These are phyloP conservation scores for Spathaspora passalidarum DNA, from an alignment of 805 yeast genomes.

Conservation along the genomic window DNA sequence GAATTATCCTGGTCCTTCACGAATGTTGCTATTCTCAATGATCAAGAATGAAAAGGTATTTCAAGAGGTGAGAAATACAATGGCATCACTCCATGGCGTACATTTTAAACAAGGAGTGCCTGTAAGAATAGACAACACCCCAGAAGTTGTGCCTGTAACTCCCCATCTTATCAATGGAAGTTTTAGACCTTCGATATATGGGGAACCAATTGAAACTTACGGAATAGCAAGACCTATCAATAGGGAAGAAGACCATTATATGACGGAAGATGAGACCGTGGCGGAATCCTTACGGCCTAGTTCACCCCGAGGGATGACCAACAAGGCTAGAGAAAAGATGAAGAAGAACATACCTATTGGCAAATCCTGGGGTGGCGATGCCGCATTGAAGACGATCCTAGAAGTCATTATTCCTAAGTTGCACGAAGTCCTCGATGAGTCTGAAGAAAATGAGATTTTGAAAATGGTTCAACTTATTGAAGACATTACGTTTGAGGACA, in stretches of 20 bases:
- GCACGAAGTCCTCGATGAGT: neutral
- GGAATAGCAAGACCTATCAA: neutral
- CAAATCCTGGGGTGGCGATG: slow-evolving; percentile 56
- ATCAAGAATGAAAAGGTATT: slow-evolving; percentile 39
- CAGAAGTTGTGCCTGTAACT: slow-evolving; percentile 2
- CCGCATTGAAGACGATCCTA: slow-evolving; percentile 42
- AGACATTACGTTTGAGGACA: slow-evolving; percentile 27
- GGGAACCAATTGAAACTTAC: neutral
- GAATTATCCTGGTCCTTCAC: slow-evolving; percentile 50
- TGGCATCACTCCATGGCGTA: slow-evolving; percentile 24
- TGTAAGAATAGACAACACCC: slow-evolving; percentile 13
- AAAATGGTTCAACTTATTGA: slow-evolving; percentile 42
- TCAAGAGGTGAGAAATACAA: slow-evolving; percentile 31
- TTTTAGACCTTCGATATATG: neutral
- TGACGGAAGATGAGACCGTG: slow-evolving; percentile 19
- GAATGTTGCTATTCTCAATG: slow-evolving; percentile 52
- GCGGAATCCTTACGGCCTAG: slow-evolving; percentile 45
- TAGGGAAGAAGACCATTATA: neutral
- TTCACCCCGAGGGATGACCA: slow-evolving; percentile 61
- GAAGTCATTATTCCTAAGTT: slow-evolving; percentile 33
- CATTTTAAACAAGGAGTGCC: slow-evolving; percentile 20
- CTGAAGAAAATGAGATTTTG: slow-evolving; percentile 7
- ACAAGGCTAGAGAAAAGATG: slow-evolving; percentile 50
- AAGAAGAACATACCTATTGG: slow-evolving; percentile 49
- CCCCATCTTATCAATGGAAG: neutral